Evolutionary conservation across 208 protist species (phyloP), one percentile per base, ranked within the genome.

Genomic region (Trypanosoma rangeli): DNA sequence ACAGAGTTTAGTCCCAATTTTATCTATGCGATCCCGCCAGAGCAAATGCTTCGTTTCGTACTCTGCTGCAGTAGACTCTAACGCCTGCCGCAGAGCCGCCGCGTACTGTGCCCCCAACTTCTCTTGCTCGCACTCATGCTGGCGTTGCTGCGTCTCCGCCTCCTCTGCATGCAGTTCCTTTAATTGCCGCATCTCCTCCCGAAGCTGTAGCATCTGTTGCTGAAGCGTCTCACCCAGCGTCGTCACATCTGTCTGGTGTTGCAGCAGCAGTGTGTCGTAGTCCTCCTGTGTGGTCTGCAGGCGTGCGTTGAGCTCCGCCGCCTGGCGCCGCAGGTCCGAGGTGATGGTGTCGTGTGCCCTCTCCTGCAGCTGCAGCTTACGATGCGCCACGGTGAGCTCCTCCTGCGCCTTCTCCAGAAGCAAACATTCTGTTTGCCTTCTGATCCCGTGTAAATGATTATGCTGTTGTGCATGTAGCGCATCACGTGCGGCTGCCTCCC

Each of bases 311-410:
- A 58, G 37, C 68, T 67, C 57, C 3, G 37, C 66, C 59, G 76
- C 13, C 57, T 83, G 64, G 24, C 59, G 68, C 1, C 46, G 28
- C 46, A 75, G 70, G 26, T 65, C 31, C 16, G 59, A 64, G 7
- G 49, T 4, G 24, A 24, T 66, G 13, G 44, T 18, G 24, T 15
- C 37, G 10, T 63, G 56, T 53, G 63, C 37, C 16, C 8, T 44
- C 42, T 53, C 24, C 26, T n/a, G n/a, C 37, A 54, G 9, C 44
- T 72, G 67, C 20, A 72, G 10, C 35, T 64, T 37, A 53, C 37
- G 28, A 31, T 18, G 54, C 29, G 35, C 7, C 44, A 35, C 0
- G 15, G 46, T 37, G 24, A 57, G 26, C 22, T 63, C 37, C 53
- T 72, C 67, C 24, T 57, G 33, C 28, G 29, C n/a, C 31, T 20